Conservation (phyloP, 2,329 filamentous ascomycete genomes). For the Pseudogymnoascus sp. region DNA sequence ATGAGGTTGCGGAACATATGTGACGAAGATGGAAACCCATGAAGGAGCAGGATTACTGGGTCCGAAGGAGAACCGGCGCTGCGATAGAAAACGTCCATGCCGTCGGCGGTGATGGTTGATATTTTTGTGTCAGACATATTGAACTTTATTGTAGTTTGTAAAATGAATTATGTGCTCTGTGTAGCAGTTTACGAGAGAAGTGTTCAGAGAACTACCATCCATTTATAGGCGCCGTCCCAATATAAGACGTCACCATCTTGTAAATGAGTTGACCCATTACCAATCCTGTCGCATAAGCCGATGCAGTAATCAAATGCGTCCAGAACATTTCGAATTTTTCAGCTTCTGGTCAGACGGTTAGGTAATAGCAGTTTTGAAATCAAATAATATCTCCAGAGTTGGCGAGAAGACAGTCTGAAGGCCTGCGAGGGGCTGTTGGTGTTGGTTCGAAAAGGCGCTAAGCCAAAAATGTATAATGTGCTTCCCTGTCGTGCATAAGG, state of each 20-base stretch:
- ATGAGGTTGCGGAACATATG: conserved; percentile 38
- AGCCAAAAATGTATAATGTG: neutral
- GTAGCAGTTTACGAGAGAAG: neutral
- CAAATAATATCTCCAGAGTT: neutral
- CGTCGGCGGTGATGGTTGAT: neutral
- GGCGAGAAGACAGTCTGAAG: neutral
- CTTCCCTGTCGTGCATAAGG: neutral
- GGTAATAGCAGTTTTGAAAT: neutral
- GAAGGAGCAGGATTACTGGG: conserved; percentile 34
- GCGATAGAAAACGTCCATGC: conserved; percentile 32
- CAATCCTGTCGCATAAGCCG: neutral
- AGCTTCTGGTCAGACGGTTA: neutral
- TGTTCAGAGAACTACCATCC: neutral
- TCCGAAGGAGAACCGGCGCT: conserved; percentile 25
- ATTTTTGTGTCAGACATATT: neutral
- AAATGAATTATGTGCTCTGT: neutral
- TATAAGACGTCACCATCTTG: neutral
- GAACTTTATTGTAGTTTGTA: neutral
- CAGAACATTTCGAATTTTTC: neutral
- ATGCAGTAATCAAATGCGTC: neutral
- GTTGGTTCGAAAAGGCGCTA: neutral
- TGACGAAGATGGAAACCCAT: conserved; percentile 38
- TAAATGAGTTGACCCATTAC: neutral
- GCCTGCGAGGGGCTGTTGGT: neutral
- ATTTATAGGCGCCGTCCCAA: neutral